Evolutionary conservation across 495 filamentous ascomycete genomes (phyloP), one percentile per base, ranked within the genome.

Genomic region (Aspergillus avenaceus): DNA sequence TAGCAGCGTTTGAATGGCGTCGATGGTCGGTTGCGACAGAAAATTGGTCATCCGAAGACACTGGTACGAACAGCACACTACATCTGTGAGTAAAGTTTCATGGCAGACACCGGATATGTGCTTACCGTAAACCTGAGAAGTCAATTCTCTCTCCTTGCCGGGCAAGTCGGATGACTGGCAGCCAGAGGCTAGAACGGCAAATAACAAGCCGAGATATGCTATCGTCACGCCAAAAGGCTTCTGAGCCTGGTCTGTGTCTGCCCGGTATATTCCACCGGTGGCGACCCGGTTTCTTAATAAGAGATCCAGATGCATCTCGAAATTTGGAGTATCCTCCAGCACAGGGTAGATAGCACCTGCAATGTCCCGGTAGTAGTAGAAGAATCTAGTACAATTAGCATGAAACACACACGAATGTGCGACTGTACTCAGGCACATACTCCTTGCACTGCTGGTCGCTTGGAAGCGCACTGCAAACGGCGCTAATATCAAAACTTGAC

Each of bases 341-440:
- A 88, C 87, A 9, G 87, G 86, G 72, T 88, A 95, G 45, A 91
- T 86, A 4, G 87, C 84, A n/a, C 88, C 85, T 1, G 87, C 79
- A 4, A 88, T 87, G 55, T 95, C 86, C 56, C 84, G 84, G 63
- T 91, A 95, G 27, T 78, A 84, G 38, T 77, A 75, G 57, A 91
- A 91, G 31, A 90, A 79, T 43, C 84, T 89, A 46, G 34, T 23
- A 7, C 12, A 24, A 41, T 14, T 43, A 28, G 24, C 24, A 21
- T 28, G 8, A 31, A 21, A 12, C 9, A 18, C 4, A 45, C 53
- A 36, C 54, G 40, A 28, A 49, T 5, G 2, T 13, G 5, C 22
- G n/a, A 36, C 21, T 5, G 32, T 7, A 7, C 44, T 3, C 44
- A 4, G 22, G 41, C n/a, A 68, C 62, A 83, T 73, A 87, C 84